These are phyloP conservation scores for Berberis vulgaris DNA, from an alignment of 164 flowering plant species.

Conservation along the genomic window DNA sequence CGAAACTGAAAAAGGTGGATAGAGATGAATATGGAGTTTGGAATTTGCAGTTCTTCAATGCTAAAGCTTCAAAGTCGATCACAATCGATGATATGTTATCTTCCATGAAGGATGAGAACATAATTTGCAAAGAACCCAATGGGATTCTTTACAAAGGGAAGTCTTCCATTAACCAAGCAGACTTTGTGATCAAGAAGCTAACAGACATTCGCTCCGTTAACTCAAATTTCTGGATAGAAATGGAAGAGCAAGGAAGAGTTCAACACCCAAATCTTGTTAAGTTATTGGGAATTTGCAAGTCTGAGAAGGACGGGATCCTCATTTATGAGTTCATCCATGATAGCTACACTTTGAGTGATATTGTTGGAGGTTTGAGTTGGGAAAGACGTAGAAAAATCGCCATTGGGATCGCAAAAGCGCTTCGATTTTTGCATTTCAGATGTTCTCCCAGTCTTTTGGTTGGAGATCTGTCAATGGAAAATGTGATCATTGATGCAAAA, in stretches of 20 bases:
- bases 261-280: conserved; percentile 45
- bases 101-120: conserved; percentile 28
- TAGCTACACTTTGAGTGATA: conserved; percentile 42
- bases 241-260: conserved; percentile 30
- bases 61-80: conserved; percentile 24
- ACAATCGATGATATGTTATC: conserved; percentile 39
- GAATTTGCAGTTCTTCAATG: conserved; percentile 46
- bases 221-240: conserved; percentile 30
- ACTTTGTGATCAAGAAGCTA: conserved; percentile 34
- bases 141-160: conserved; percentile 34
- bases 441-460: conserved; percentile 29
- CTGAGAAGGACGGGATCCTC: conserved; percentile 36
- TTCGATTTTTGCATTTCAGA: conserved; percentile 39
- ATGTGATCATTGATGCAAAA: conserved; percentile 35
- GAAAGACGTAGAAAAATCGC: conserved; percentile 34
- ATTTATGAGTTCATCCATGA: conserved; percentile 37
- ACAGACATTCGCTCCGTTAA: conserved; percentile 16
- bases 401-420: conserved; percentile 51
- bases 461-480: conserved; percentile 42
- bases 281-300: conserved; percentile 40
- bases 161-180: conserved; percentile 16
- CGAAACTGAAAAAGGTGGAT: conserved; percentile 28
- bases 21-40: conserved; percentile 46
- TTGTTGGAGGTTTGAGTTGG: conserved; percentile 41
- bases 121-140: conserved; percentile 24